These are phyloP conservation scores for Trichoderma sp. DNA, from an alignment of 2,329 filamentous ascomycete species.

Conservation along the genomic window DNA sequence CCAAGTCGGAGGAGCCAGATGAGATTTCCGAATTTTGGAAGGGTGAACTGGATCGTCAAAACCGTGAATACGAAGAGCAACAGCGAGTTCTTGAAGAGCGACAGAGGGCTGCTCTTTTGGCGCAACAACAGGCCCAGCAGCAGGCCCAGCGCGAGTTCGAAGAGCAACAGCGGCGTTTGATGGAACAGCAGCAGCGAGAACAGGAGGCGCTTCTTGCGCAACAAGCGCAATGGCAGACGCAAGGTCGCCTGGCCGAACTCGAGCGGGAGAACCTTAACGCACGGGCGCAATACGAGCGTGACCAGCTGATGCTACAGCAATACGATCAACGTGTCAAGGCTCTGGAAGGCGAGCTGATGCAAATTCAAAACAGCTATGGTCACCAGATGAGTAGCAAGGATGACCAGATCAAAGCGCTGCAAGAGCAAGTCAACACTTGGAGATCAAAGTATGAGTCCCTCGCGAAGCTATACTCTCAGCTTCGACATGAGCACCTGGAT, in stretches of 20 bases:
- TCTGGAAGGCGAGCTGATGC: conserved; percentile 79
- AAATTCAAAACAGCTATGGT: conserved; percentile 78
- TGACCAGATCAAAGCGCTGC: conserved; percentile 86
- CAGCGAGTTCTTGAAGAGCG: conserved; percentile 85
- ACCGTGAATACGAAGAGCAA: conserved; percentile 92
- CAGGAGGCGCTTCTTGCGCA: conserved; percentile 87
- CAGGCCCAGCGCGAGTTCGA: conserved; percentile 95
- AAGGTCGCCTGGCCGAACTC: conserved; percentile 91
- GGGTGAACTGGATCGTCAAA: conserved; percentile 83
- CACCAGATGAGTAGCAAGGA: conserved; percentile 88
- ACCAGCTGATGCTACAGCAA: conserved; percentile 94
- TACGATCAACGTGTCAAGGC: conserved; percentile 95
- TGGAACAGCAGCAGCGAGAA: conserved; percentile 85
- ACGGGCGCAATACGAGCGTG: conserved; percentile 91
- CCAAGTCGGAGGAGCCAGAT: conserved; percentile 77
- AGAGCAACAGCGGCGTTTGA: conserved; percentile 82
- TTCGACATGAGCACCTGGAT: conserved; percentile 92
- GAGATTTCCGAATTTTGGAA: conserved; percentile 99
- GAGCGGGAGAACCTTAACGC: conserved; percentile 95
- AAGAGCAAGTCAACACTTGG: conserved; percentile 98
- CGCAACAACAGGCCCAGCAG: conserved; percentile 78
- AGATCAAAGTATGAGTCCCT: conserved; percentile 93
- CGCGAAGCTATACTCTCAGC: conserved; percentile 94
- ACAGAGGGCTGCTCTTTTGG: conserved; percentile 75
- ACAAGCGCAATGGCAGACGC: conserved; percentile 89